Conservation (phyloP, 2,329 filamentous ascomycete genomes). For the Simplicillium aogashimaense region DNA sequence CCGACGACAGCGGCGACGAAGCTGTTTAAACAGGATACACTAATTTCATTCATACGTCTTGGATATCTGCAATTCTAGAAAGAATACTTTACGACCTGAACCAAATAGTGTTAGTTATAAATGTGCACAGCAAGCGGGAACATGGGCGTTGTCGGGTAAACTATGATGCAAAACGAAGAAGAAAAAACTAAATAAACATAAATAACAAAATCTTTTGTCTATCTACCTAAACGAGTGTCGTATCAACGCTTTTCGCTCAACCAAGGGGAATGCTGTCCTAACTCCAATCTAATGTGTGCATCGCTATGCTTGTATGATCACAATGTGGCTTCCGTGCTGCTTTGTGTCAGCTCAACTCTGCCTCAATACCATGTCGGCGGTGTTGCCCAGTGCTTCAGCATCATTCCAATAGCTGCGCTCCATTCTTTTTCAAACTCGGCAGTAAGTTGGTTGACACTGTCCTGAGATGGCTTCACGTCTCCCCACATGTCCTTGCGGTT, state of each 20-base stretch:
- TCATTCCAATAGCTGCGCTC: conserved; percentile 51
- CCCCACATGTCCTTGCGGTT: conserved; percentile 62
- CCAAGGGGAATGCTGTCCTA: background rate
- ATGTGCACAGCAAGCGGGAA: no score
- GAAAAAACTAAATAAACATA: no score
- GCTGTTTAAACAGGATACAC: no score
- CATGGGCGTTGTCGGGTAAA: no score
- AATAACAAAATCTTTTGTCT: no score
- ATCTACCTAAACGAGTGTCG: no score
- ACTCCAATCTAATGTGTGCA: background rate
- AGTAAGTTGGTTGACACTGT: conserved; percentile 48
- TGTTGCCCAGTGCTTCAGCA: conserved; percentile 59
- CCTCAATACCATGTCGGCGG: conserved; percentile 45
- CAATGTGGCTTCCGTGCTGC: background rate
- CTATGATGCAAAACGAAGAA: no score
- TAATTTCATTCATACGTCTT: no score
- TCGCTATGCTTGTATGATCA: background rate
- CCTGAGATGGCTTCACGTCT: conserved; percentile 40
- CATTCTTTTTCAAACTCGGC: conserved; percentile 58
- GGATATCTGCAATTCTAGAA: no score
- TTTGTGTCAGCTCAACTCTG: background rate
- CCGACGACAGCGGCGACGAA: background rate
- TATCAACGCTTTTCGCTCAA: no score
- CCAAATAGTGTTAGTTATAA: no score
- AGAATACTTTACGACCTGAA: no score